phyloP scores from a whole-genome alignment of 75 land plant genomes.

The Isoetes taiwanensis region DNA sequence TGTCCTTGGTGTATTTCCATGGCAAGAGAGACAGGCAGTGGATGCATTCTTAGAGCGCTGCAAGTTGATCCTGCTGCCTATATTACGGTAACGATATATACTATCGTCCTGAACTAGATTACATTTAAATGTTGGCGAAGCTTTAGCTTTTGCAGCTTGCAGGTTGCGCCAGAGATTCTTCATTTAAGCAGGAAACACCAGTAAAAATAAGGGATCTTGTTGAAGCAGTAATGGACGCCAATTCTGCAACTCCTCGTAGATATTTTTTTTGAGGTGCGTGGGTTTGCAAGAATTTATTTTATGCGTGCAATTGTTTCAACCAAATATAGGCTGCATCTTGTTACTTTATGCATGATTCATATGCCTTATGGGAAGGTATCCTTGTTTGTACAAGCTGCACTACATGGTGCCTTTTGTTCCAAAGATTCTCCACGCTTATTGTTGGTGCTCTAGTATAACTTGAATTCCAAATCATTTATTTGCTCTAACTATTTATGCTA shows the following conservation, averaged over 20 bases:
- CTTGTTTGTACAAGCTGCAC: no score
- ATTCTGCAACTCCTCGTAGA: slow-evolving; percentile 91
- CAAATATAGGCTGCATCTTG: no score
- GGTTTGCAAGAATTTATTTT: no score
- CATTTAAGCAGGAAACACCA: slow-evolving; percentile 10
- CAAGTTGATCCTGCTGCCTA: slow-evolving; percentile 51
- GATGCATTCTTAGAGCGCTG: slow-evolving; percentile 63
- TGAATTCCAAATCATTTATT: no score
- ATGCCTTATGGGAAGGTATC: no score
- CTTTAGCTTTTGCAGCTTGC: not conserved
- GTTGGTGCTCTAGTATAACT: no score
- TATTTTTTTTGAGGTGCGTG: slow-evolving; percentile 96
- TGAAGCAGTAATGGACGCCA: slow-evolving; percentile 66
- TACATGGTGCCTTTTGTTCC: no score
- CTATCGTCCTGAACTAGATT: not conserved
- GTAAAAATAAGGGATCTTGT: slow-evolving; percentile 49
- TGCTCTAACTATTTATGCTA: no score
- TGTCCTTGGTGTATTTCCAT: slow-evolving; percentile 63
- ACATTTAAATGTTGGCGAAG: not conserved
- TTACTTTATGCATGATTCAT: no score
- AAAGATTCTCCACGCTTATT: no score
- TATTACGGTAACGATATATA: slow-evolving; percentile 40
- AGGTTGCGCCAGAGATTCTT: not conserved
- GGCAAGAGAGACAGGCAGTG: slow-evolving; percentile 43
- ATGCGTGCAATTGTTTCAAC: no score